Evolutionary conservation across 2,329 filamentous ascomycete genomes (phyloP).

Genomic region (Penicillium verrucosum): DNA sequence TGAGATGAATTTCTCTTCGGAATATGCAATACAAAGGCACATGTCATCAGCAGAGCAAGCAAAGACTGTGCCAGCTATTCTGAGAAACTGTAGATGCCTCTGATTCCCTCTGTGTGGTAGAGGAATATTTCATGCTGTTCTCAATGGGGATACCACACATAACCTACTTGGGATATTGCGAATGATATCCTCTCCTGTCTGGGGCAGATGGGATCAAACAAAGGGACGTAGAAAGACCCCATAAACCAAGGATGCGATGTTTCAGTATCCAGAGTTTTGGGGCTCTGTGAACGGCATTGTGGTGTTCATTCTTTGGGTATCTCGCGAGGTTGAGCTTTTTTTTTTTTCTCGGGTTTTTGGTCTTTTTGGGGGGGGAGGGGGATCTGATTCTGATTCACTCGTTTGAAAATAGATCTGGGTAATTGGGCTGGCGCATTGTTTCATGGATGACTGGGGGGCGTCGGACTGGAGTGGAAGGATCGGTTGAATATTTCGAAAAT

Average conservation of each 20-base stretch:
- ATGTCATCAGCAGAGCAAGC: not conserved
- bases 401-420: too few species aligned
- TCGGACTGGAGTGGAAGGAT: not conserved
- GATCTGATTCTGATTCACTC: too few species aligned
- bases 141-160: too few species aligned
- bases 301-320: not conserved
- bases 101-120: too few species aligned
- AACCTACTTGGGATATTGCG: too few species aligned
- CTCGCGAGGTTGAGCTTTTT: not conserved
- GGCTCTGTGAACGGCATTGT: too few species aligned
- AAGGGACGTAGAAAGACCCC: not conserved
- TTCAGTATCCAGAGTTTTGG: not conserved
- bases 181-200: too few species aligned
- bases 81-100: not conserved
- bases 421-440: too few species aligned
- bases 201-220: too few species aligned
- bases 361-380: too few species aligned
- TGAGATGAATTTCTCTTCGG: not conserved
- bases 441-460: too few species aligned
- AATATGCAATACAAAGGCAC: not conserved
- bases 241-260: not conserved
- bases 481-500: not conserved
- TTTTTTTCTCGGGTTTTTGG: not conserved
- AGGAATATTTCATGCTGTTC: too few species aligned
- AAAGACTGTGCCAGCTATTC: not conserved